Evolutionary conservation across 2,329 filamentous ascomycete species (phyloP).

Genomic region (Talaromyces sp.): DNA sequence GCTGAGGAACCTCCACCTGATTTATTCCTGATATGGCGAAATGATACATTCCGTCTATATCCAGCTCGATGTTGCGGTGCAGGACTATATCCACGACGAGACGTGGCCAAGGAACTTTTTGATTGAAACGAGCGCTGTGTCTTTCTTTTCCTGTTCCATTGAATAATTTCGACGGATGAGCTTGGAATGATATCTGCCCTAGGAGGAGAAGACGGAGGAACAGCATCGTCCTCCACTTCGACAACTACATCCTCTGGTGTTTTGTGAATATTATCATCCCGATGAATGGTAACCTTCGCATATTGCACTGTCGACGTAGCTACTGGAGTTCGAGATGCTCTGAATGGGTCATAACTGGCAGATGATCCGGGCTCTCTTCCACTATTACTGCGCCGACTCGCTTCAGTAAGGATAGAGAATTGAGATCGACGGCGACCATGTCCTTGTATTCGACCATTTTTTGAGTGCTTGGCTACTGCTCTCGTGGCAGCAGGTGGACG

Average conservation of each 20-base stretch:
- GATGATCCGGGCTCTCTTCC: slow-evolving; percentile 46
- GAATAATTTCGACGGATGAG: slow-evolving; percentile 32
- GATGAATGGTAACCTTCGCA: slow-evolving; percentile 67
- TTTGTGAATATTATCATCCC: slow-evolving; percentile 31
- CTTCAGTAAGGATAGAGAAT: slow-evolving; percentile 56
- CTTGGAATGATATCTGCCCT: slow-evolving; percentile 18
- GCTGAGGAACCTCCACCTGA: slow-evolving; percentile 30
- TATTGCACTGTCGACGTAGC: slow-evolving; percentile 54
- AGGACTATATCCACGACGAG: slow-evolving; percentile 37
- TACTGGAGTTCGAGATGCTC: slow-evolving; percentile 60
- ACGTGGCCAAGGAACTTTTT: slow-evolving; percentile 48
- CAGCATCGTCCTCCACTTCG: slow-evolving; percentile 13
- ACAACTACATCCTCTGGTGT: slow-evolving; percentile 14
- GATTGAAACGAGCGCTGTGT: slow-evolving; percentile 42
- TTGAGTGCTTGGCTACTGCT: slow-evolving; percentile 29
- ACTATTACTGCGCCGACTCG: slow-evolving; percentile 48
- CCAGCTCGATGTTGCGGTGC: slow-evolving; percentile 44
- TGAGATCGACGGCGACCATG: slow-evolving; percentile 49
- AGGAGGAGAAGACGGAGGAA: slow-evolving; percentile 12
- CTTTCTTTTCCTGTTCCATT: slow-evolving; percentile 31
- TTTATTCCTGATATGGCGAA: slow-evolving; percentile 52
- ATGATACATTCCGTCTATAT: slow-evolving; percentile 62
- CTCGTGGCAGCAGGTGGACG: slow-evolving; percentile 28
- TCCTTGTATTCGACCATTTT: slow-evolving; percentile 26
- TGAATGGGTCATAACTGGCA: slow-evolving; percentile 77